Evolutionary conservation across 371 early-diverging fungal species (phyloP).

Genomic region (Zancudomyces culisetae): DNA sequence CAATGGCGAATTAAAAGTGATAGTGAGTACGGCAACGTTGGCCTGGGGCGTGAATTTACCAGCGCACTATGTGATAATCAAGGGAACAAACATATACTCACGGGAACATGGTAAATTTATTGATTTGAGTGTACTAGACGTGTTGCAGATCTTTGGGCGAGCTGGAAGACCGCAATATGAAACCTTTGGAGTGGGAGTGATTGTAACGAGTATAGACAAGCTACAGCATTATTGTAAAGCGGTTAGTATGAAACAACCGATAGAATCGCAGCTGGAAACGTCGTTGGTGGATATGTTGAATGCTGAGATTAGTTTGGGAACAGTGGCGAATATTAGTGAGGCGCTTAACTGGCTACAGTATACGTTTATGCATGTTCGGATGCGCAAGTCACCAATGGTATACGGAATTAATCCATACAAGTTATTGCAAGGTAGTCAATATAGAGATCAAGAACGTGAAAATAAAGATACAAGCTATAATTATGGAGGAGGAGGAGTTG

Average conservation of each 20-base stretch:
- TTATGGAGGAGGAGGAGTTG: too few relatives aligned
- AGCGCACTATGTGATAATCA: slow-evolving; percentile 96
- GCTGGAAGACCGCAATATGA: slow-evolving; percentile 98
- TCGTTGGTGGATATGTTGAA: slow-evolving; percentile 86
- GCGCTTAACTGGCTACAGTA: slow-evolving; percentile 93
- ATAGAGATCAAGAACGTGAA: too few relatives aligned
- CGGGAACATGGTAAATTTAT: slow-evolving; percentile 78
- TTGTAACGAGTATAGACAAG: slow-evolving; percentile 80
- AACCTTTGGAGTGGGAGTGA: slow-evolving; percentile 65
- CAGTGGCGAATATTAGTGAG: slow-evolving; percentile 81
- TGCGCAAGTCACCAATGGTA: slow-evolving; percentile 82
- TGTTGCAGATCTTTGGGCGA: slow-evolving; percentile 98
- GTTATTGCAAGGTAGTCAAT: slow-evolving; percentile 56
- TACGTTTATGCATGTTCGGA: slow-evolving; percentile 93
- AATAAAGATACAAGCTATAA: too few relatives aligned
- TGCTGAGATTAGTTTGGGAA: slow-evolving; percentile 91
- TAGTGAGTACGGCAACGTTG: slow-evolving; percentile 97
- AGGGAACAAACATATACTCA: slow-evolving; percentile 95
- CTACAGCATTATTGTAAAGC: slow-evolving; percentile 80
- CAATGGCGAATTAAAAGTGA: slow-evolving; percentile 64
- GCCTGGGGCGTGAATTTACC: slow-evolving; percentile 99
- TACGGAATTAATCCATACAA: slow-evolving; percentile 73
- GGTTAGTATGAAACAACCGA: slow-evolving; percentile 92
- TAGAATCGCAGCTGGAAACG: slow-evolving; percentile 83
- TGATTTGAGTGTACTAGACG: slow-evolving; percentile 86